Percentiles rank a stretch among this genome's conserved stretches.
Evolutionary conservation across 1,139 yeast species (phyloP).

Genomic region (Blastobotrys serpentis): DNA sequence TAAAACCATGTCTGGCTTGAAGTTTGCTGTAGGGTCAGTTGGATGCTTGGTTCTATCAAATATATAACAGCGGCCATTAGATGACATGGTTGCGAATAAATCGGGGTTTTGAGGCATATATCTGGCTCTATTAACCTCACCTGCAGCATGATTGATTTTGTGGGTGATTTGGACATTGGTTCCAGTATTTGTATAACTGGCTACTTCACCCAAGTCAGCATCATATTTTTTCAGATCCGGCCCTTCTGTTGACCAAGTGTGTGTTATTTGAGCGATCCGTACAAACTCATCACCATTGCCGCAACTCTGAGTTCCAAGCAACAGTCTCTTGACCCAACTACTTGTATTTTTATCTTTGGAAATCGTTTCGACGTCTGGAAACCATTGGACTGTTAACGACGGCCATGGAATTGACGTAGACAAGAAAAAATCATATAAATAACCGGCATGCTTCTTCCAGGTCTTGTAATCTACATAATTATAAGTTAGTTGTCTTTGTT

Average conservation of each 20-base stretch:
- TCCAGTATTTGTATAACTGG: slow-evolving; percentile 32
- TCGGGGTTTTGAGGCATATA: slow-evolving; percentile 77
- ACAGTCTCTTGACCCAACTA: slow-evolving; percentile 41
- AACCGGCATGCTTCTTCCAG: slow-evolving; percentile 95
- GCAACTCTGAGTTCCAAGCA: slow-evolving; percentile 86
- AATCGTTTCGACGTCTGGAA: slow-evolving; percentile 42
- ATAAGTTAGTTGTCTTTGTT: no score
- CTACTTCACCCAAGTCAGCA: slow-evolving; percentile 37
- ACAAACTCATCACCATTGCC: slow-evolving; percentile 76
- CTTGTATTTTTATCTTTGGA: slow-evolving; percentile 17
- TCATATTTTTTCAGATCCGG: slow-evolving; percentile 38
- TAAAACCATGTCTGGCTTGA: slow-evolving; percentile 43
- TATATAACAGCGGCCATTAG: slow-evolving; percentile 67
- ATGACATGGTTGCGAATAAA: slow-evolving; percentile 75
- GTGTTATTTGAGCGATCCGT: slow-evolving; percentile 66
- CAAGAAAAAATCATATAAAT: slow-evolving; percentile 75
- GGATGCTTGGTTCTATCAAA: slow-evolving; percentile 56
- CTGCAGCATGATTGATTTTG: slow-evolving; percentile 44
- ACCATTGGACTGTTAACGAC: slow-evolving; percentile 44
- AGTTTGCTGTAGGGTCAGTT: slow-evolving; percentile 37
- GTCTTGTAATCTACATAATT: slow-evolving; percentile 72
- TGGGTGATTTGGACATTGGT: slow-evolving; percentile 56
- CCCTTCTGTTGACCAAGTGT: slow-evolving; percentile 46
- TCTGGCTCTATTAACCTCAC: slow-evolving; percentile 81
- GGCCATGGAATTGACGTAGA: slow-evolving; percentile 69